Base-by-base conservation (phyloP, 768 basidiomycete species). In the Boletus patriciae region DNA sequence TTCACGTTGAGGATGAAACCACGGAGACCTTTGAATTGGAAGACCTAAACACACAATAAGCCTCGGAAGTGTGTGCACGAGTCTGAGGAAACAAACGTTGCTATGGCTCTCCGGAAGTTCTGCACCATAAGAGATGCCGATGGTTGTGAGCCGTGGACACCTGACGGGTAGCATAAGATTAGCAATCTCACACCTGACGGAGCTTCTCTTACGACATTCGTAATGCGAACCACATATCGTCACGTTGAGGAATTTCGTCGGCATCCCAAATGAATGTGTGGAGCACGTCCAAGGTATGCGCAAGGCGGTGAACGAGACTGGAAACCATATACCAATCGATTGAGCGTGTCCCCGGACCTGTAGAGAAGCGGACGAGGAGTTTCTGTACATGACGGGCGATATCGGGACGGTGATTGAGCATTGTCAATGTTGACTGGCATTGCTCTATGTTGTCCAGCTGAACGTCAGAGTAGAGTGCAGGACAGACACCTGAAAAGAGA, bases 161-260 rank as follows among this genome's bases (percentile, higher is more conserved):
- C 88, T 90, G 61, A 27, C 8, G 43, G 43, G 40, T 6, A 37
- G 44, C 1, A 47, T 54, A 62, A 38, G 54, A 37, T 41, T 18
- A 23, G 29, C 19, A 10, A 29, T 34, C 27, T 46, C 4, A 29
- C 38, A 33, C 12, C 31, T 7, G 52, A 46, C 16, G 21, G 6
- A 9, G 7, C 27, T 25, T 38, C 11, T 67, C 80, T 66, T 62
- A 91, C 89, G 82, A 83, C 51, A 82, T 71, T 37, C 87, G 81
- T 62, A 92, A 74, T 43, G 85, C 82, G 58, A 87, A 80, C 89
- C 89, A 92, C 85, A 92, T 87, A 59, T 86, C 84, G 57, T 90
- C 89, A 34, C 78, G 80, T 16, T 85, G 81, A 34, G 84, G 74
- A 9, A 75, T 70, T 66, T 88, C 86, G 13, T 87, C 86, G 4